Percentiles rank a stretch among this genome's conserved stretches.
These are phyloP conservation scores for Pseudogymnoascus pannorum DNA, from an alignment of 2,329 filamentous ascomycete species.

Conservation along the genomic window DNA sequence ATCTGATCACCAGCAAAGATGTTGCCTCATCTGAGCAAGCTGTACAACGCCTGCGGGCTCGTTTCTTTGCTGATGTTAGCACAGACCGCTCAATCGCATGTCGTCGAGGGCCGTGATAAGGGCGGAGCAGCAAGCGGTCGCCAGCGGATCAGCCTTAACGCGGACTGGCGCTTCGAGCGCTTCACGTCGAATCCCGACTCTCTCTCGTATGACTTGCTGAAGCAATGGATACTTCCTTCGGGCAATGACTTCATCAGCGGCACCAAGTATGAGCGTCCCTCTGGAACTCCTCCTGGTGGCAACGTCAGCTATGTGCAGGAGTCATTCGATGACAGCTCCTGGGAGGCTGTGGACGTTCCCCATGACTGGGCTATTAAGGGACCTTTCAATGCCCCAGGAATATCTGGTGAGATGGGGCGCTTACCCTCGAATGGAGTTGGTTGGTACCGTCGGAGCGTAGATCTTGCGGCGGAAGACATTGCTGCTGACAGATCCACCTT, in stretches of 20 bases:
- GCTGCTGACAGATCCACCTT: slow-evolving; percentile 33
- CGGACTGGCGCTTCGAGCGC: slow-evolving; percentile 34
- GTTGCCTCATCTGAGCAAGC: not conserved
- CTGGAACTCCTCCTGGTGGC: slow-evolving; percentile 23
- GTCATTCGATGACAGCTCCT: slow-evolving; percentile 34
- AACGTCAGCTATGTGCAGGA: slow-evolving; percentile 29
- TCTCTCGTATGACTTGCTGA: slow-evolving; percentile 32
- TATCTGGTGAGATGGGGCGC: slow-evolving; percentile 35
- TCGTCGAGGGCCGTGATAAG: not conserved
- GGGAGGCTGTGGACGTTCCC: slow-evolving; percentile 37
- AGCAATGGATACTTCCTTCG: slow-evolving; percentile 36
- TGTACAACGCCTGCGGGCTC: not conserved
- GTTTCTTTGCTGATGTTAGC: not conserved
- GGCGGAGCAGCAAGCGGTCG: not conserved
- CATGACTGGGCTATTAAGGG: slow-evolving; percentile 45
- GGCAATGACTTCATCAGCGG: slow-evolving; percentile 35
- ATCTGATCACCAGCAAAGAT: not conserved
- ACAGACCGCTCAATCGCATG: not conserved
- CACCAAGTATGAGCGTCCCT: slow-evolving; percentile 29
- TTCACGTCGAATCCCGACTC: slow-evolving; percentile 32
- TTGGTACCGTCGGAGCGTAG: slow-evolving; percentile 43
- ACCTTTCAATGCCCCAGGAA: slow-evolving; percentile 34
- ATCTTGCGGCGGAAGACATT: slow-evolving; percentile 26
- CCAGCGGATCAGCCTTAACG: slow-evolving; percentile 19
- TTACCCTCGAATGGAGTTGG: slow-evolving; percentile 46